These are phyloP conservation scores for Claviceps monticola DNA, from an alignment of 2,329 filamentous ascomycete species.

Conservation along the genomic window DNA sequence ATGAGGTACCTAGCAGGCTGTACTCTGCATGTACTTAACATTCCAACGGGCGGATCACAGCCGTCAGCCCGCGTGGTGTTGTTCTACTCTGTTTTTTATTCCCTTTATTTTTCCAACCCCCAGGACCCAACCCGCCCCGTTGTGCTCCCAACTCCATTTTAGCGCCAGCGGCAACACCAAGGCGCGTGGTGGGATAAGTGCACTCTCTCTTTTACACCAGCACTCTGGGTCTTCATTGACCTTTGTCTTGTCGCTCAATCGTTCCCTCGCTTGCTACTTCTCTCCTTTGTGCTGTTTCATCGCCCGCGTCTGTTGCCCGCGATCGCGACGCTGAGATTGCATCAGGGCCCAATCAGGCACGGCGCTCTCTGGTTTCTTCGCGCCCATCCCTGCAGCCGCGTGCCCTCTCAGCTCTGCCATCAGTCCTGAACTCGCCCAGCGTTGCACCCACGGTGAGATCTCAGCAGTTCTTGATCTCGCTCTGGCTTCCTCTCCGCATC, in stretches of 20 bases:
- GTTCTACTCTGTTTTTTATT: neutral
- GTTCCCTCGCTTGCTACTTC: neutral
- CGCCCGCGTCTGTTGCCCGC: neutral
- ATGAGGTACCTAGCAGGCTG: too few species aligned
- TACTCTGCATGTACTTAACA: too few species aligned
- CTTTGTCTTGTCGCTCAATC: neutral
- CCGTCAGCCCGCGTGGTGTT: too few species aligned
- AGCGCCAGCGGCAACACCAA: neutral
- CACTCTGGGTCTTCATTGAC: neutral
- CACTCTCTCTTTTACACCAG: neutral
- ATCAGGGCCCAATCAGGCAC: constrained; percentile 1
- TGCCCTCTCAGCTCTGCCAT: neutral
- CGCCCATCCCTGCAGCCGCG: constrained; percentile 3
- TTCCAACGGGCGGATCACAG: too few species aligned
- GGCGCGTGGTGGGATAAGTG: neutral
- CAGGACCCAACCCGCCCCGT: neutral
- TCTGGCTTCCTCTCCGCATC: neutral
- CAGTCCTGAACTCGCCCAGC: neutral
- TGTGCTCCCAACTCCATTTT: neutral
- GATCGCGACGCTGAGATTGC: constrained; percentile 1
- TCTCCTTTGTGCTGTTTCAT: constrained; percentile 1
- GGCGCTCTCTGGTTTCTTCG: neutral
- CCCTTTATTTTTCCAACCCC: neutral
- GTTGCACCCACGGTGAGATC: constrained; percentile 1
- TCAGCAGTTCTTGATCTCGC: neutral